A percentile compares a stretch with the other conserved stretches of the same genome.
These are phyloP conservation scores for Aspergillus calidoustus DNA, from an alignment of 2,329 filamentous ascomycete species.

Conservation along the genomic window DNA sequence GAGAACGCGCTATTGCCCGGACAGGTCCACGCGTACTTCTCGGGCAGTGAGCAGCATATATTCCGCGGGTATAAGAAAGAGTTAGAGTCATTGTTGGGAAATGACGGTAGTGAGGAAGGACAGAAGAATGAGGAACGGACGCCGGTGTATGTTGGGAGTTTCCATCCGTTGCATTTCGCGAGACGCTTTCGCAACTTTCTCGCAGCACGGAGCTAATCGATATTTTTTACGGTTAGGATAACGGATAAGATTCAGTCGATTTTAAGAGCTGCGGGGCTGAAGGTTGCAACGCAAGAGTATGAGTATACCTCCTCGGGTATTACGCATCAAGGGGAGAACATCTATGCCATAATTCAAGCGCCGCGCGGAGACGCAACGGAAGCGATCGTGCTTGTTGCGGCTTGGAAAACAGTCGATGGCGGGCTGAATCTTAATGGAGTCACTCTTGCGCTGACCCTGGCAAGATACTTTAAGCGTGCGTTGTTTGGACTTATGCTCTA, in stretches of 20 bases:
- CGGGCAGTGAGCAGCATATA: constrained; percentile 92
- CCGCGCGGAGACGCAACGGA: constrained; percentile 96
- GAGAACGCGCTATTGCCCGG: constrained; percentile 95
- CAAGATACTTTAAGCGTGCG: constrained; percentile 88
- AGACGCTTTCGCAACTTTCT: not conserved
- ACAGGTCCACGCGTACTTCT: constrained; percentile 97
- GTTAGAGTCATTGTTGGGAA: constrained; percentile 59
- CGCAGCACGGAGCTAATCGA: constrained; percentile 18
- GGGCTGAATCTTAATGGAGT: constrained; percentile 86
- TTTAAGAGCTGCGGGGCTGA: constrained; percentile 78
- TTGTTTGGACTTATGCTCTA: constrained; percentile 4
- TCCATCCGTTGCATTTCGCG: not conserved
- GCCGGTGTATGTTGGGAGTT: constrained; percentile 30
- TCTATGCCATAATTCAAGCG: constrained; percentile 91
- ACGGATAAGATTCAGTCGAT: constrained; percentile 77
- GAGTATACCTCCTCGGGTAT: constrained; percentile 79
- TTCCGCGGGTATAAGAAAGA: constrained; percentile 90
- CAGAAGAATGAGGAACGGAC: constrained; percentile 29
- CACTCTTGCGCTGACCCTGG: constrained; percentile 80
- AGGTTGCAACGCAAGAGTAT: constrained; percentile 86
- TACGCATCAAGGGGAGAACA: constrained; percentile 78
- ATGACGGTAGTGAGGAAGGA: constrained; percentile 17
- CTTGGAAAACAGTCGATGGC: constrained; percentile 81
- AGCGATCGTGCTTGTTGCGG: constrained; percentile 88
- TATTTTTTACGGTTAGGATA: constrained; percentile 40